Conservation (phyloP, 495 filamentous ascomycete species). For the Penicillium pancosmium region DNA sequence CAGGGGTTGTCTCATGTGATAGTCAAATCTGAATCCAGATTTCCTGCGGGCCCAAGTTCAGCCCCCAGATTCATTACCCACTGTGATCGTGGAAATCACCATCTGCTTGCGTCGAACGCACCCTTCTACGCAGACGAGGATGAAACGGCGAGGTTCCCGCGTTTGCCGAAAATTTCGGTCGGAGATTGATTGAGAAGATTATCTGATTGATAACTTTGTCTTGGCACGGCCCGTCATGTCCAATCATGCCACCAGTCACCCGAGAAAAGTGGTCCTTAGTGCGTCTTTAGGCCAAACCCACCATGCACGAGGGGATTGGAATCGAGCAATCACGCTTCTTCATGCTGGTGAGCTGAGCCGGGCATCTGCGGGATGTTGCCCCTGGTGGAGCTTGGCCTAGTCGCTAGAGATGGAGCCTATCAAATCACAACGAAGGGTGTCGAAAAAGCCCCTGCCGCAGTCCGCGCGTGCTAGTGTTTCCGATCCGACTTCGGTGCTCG, state of each 20-base stretch:
- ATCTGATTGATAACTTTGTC: constrained; percentile 7
- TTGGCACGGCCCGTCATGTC: neutral
- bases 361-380: neutral
- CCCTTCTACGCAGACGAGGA: neutral
- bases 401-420: constrained; percentile 1
- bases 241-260: neutral
- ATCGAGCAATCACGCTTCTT: constrained; percentile 1
- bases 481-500: constrained; percentile 14
- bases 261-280: neutral
- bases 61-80: neutral
- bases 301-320: constrained; percentile 3
- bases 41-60: neutral
- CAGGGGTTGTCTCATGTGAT: no score
- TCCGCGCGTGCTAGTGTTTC: constrained; percentile 6
- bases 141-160: constrained; percentile 6
- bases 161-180: constrained; percentile 4
- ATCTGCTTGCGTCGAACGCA: neutral
- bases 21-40: no score
- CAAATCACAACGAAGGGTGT: constrained; percentile 2
- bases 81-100: neutral
- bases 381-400: constrained; percentile 2
- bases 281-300: constrained; percentile 5
- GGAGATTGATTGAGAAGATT: constrained; percentile 4
- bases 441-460: constrained; percentile 11
- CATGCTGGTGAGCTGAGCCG: constrained; percentile 6